Conservation (phyloP, 306 rosid genomes). For the Cucumis hystrix region DNA sequence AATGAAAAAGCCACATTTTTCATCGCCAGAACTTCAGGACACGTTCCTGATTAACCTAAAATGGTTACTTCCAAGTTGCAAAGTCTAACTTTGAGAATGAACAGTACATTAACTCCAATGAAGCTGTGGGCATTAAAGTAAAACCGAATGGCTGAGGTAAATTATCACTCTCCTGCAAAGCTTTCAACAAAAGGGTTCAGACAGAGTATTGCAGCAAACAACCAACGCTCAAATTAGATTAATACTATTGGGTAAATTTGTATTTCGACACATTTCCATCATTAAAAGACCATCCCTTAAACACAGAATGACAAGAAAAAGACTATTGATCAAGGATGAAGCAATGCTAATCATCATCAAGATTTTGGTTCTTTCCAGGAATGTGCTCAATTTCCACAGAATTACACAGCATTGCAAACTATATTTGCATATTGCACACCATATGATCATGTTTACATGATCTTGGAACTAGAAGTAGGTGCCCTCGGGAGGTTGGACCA, state of each 20-base stretch:
- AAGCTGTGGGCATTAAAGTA: not conserved
- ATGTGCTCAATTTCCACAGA: conserved; percentile 22
- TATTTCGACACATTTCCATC: not conserved
- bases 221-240: not conserved
- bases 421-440: conserved; percentile 35
- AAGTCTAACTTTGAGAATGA: not conserved
- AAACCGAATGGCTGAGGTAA: not conserved
- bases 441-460: conserved; percentile 4
- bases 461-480: conserved; percentile 72
- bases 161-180: not conserved
- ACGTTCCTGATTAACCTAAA: not conserved
- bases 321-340: conserved; percentile 5
- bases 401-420: conserved; percentile 62
- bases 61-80: not conserved
- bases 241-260: not conserved
- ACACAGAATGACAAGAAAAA: not conserved
- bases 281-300: not conserved
- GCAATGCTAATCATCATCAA: conserved; percentile 1
- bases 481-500: conserved; percentile 99
- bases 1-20: not conserved
- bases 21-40: not conserved
- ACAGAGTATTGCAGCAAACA: conserved; percentile 5
- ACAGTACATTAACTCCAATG: not conserved
- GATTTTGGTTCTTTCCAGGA: conserved; percentile 5
- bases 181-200: not conserved